phyloP scores from a whole-genome alignment of 2,329 filamentous ascomycete species.

The Knoxdaviesia proteae region DNA sequence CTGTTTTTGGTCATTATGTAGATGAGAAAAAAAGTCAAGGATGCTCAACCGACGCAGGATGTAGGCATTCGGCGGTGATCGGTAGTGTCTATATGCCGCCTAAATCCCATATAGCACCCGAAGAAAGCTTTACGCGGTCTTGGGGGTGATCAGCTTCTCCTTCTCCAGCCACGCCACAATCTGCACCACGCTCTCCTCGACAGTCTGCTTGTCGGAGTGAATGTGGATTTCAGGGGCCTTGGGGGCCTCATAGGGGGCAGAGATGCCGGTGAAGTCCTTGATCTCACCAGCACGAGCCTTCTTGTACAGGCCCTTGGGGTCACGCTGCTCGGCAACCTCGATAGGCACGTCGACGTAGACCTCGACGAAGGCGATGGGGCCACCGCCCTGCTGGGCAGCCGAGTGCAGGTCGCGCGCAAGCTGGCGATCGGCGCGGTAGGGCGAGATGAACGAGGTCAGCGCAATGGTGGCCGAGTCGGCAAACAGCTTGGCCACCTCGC shows the following conservation, averaged over 20 bases:
- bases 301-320: constrained; percentile 96
- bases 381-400: constrained; percentile 29
- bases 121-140: too few relatives aligned
- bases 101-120: too few relatives aligned
- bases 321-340: constrained; percentile 79
- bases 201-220: constrained; percentile 57
- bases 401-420: constrained; percentile 65
- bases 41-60: too few relatives aligned
- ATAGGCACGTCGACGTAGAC: constrained; percentile 84
- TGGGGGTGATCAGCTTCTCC: constrained; percentile 24
- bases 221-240: constrained; percentile 72
- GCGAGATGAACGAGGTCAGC: constrained; percentile 92
- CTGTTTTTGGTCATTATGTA: too few relatives aligned
- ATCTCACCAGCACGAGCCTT: constrained; percentile 87
- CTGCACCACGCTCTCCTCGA: constrained; percentile 72
- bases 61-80: too few relatives aligned
- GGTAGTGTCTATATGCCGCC: too few relatives aligned
- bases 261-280: constrained; percentile 93
- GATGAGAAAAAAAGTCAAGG: too few relatives aligned
- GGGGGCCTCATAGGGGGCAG: constrained; percentile 84
- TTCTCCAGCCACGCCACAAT: constrained; percentile 63
- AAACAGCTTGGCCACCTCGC: constrained; percentile 92
- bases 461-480: constrained; percentile 74
- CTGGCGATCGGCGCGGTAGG: constrained; percentile 71
- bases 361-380: constrained; percentile 73